These are phyloP conservation scores for Emmonsia crescens DNA, from an alignment of 2,329 filamentous ascomycete species.

Conservation along the genomic window DNA sequence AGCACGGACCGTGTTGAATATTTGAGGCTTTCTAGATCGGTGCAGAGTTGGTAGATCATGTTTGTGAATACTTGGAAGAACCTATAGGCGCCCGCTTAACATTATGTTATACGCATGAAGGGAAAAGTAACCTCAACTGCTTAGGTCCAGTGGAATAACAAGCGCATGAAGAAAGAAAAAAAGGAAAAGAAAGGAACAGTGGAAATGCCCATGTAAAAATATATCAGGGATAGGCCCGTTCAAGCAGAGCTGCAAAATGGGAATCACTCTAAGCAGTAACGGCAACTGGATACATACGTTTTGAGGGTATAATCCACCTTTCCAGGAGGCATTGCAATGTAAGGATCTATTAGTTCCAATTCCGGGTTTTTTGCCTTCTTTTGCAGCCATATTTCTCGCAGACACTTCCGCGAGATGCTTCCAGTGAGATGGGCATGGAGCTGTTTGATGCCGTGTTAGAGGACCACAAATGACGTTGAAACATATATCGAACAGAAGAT, in stretches of 20 bases:
- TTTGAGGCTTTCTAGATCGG: constrained; percentile 48
- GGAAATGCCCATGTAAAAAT: no score
- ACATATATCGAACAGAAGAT: not conserved
- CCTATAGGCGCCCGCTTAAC: constrained; percentile 28
- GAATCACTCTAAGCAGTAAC: not conserved
- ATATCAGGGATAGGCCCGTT: no score
- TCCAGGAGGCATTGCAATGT: constrained; percentile 56
- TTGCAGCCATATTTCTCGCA: constrained; percentile 61
- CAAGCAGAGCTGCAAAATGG: not conserved
- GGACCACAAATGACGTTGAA: not conserved
- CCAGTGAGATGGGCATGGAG: constrained; percentile 73
- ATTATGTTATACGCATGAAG: no score
- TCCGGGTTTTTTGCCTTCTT: constrained; percentile 44
- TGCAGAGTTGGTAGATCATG: constrained; percentile 68
- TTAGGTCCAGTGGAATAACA: no score
- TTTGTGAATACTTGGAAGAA: constrained; percentile 70
- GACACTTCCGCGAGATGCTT: constrained; percentile 60
- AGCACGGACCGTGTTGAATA: constrained; percentile 57
- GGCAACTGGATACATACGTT: constrained; percentile 41
- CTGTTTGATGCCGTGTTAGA: constrained; percentile 30
- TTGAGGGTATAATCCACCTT: constrained; percentile 61
- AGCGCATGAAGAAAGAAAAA: not conserved
- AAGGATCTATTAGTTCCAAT: constrained; percentile 54
- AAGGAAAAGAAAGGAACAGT: not conserved
- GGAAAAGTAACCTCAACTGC: no score